Evolutionary conservation across 148 eudicot species (phyloP).

Genomic region (Chenopodium album): DNA sequence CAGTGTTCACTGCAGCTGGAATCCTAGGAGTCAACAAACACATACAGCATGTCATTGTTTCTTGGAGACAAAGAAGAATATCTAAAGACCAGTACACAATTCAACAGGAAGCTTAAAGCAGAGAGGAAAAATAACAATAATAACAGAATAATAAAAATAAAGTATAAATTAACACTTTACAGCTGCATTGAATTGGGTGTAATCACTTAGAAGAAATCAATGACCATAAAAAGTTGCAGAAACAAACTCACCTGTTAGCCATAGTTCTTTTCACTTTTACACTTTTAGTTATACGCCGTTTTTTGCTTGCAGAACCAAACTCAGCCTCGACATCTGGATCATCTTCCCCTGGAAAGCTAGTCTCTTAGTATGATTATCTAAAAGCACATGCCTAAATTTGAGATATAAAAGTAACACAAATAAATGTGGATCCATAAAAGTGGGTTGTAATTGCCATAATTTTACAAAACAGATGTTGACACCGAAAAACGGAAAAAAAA

Average conservation of each 20-base stretch:
- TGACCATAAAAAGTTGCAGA: not conserved
- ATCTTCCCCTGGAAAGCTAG: conserved; percentile 54
- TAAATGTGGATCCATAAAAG: too few species aligned
- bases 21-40: conserved; percentile 44
- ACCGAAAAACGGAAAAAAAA: not conserved
- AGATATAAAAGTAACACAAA: not conserved
- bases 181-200: not conserved
- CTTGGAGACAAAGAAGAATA: not conserved
- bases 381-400: not conserved
- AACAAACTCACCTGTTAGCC: conserved; percentile 48
- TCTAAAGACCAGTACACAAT: conserved; percentile 3
- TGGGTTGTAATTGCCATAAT: too few species aligned
- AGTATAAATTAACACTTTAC: not conserved
- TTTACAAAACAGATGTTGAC: not conserved
- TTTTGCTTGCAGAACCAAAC: conserved; percentile 86
- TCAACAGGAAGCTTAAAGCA: conserved; percentile 5
- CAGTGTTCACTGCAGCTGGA: conserved; percentile 63
- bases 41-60: conserved; percentile 13
- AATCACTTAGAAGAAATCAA: not conserved
- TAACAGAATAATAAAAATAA: not conserved
- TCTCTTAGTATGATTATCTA: conserved; percentile 8
- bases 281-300: conserved; percentile 66
- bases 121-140: not conserved
- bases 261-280: conserved; percentile 61
- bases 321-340: conserved; percentile 59